phyloP scores from a whole-genome alignment of 371 early-diverging fungal genomes.

The Lichtheimia corymbifera region DNA sequence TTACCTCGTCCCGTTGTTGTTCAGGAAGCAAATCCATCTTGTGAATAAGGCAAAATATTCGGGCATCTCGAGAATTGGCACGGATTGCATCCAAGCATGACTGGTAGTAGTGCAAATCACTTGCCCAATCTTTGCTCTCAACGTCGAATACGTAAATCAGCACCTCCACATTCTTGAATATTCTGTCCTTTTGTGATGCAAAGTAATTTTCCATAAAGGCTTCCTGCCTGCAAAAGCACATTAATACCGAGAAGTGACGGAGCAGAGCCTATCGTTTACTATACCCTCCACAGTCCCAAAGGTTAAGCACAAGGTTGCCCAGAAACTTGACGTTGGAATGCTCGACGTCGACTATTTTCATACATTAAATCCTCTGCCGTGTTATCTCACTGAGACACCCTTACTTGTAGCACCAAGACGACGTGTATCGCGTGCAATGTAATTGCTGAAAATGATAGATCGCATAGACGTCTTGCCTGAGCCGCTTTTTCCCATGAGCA shows the following conservation, averaged over 20 bases:
- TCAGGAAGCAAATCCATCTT: slow-evolving; percentile 95
- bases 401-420: slow-evolving; percentile 93
- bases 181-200: slow-evolving; percentile 87
- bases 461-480: slow-evolving; percentile 98
- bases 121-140: slow-evolving; percentile 87
- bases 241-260: background rate
- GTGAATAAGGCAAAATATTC: slow-evolving; percentile 93
- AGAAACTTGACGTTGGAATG: slow-evolving; percentile 94
- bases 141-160: slow-evolving; percentile 97
- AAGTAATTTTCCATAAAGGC: slow-evolving; percentile 97
- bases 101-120: slow-evolving; percentile 90
- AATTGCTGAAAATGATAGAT: slow-evolving; percentile 96
- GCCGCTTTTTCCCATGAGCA: slow-evolving; percentile 97
- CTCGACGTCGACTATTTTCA: slow-evolving; percentile 87
- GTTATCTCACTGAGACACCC: slow-evolving; percentile 1
- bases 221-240: slow-evolving; percentile 69
- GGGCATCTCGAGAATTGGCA: slow-evolving; percentile 84
- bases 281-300: slow-evolving; percentile 95
- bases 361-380: background rate
- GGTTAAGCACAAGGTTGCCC: slow-evolving; percentile 90
- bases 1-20: slow-evolving; percentile 69
- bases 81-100: slow-evolving; percentile 85
- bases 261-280: background rate
- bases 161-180: slow-evolving; percentile 97
- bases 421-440: slow-evolving; percentile 92